Conservation (phyloP, 352 stramenopile genomes). For the Pythium dissotocum region DNA sequence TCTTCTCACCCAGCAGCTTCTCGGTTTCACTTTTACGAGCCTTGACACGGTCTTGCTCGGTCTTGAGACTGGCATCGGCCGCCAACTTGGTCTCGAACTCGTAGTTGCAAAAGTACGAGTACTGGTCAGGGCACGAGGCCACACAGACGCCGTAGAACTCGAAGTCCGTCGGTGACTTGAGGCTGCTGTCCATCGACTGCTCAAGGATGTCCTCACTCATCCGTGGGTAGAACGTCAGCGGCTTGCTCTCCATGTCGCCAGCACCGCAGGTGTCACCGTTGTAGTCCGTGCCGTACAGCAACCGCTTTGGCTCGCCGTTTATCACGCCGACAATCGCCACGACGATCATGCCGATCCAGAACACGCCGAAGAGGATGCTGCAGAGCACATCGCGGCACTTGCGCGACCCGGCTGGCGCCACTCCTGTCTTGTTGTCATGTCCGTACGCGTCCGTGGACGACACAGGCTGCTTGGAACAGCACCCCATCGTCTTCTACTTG, state of each 20-base stretch:
- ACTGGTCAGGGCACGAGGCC: constrained; percentile 44
- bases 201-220: constrained; percentile 80
- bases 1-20: constrained; percentile 35
- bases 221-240: constrained; percentile 75
- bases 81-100: constrained; percentile 55
- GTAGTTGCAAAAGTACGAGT: constrained; percentile 71
- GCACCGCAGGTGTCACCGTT: constrained; percentile 72
- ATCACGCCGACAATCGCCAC: constrained; percentile 64
- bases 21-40: constrained; percentile 47
- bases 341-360: constrained; percentile 79
- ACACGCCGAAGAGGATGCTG: constrained; percentile 74
- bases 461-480: constrained; percentile 62
- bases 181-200: constrained; percentile 45
- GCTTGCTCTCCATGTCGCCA: constrained; percentile 34
- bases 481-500: constrained; percentile 45
- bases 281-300: constrained; percentile 83
- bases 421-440: constrained; percentile 34
- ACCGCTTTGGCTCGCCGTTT: constrained; percentile 64
- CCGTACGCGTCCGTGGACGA: constrained; percentile 31
- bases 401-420: constrained; percentile 50
- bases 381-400: constrained; percentile 75
- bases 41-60: constrained; percentile 39
- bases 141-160: constrained; percentile 84
- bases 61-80: constrained; percentile 47
- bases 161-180: constrained; percentile 44